These are phyloP conservation scores for Salix exigua DNA, from an alignment of 345 rosid genomes.

Conservation along the genomic window DNA sequence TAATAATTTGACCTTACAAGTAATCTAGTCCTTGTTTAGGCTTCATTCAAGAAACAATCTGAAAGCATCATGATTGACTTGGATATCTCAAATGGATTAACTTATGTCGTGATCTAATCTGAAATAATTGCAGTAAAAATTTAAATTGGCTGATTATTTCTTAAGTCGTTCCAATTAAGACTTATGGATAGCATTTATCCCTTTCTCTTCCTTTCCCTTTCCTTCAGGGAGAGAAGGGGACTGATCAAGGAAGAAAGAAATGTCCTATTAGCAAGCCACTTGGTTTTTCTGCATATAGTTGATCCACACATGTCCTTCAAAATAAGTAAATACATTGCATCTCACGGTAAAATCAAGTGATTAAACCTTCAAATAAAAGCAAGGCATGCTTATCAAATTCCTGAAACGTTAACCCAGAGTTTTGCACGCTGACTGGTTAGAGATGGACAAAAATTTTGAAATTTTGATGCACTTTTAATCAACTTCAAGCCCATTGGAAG, in stretches of 20 bases:
- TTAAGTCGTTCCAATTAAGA: neutral
- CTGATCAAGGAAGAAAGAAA: neutral
- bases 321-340: neutral
- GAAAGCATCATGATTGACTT: neutral
- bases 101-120: neutral
- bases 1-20: neutral
- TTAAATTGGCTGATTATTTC: neutral
- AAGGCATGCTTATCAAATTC: neutral
- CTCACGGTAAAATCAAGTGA: neutral
- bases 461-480: neutral
- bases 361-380: neutral
- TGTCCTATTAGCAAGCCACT: neutral
- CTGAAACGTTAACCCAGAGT: neutral
- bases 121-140: neutral
- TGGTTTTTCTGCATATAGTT: neutral
- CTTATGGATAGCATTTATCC: neutral
- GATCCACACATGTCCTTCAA: neutral
- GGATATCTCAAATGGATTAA: neutral
- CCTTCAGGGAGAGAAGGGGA: neutral
- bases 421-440: neutral
- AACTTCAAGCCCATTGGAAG: too few species aligned
- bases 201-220: neutral
- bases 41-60: neutral
- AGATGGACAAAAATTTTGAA: neutral
- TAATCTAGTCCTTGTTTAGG: constrained; percentile 1